Evolutionary conservation across 768 basidiomycete species (phyloP).

Genomic region (Hemileccinum rubropunctum): DNA sequence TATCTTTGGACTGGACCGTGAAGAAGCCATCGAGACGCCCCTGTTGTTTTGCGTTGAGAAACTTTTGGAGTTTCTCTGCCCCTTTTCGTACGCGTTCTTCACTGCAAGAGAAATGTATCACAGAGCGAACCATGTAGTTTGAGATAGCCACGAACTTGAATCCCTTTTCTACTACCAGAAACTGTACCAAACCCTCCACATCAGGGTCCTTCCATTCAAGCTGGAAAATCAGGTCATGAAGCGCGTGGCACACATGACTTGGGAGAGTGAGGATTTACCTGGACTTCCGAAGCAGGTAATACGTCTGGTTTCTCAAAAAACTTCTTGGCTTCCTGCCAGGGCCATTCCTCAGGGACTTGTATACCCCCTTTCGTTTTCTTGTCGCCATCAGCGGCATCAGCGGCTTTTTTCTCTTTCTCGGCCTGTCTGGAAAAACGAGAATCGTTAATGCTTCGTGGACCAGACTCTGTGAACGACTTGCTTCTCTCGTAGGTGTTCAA

Average conservation of each 20-base stretch:
- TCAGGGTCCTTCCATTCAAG: constrained; percentile 95
- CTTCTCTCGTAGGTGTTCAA: constrained; percentile 80
- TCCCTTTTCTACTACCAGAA: constrained; percentile 91
- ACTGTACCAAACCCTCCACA: constrained; percentile 89
- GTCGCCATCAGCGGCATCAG: constrained; percentile 37
- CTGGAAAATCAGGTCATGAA: constrained; percentile 37
- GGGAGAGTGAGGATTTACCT: constrained; percentile 47
- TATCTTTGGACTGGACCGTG: constrained; percentile 54
- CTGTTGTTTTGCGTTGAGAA: constrained; percentile 88
- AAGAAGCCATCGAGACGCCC: constrained; percentile 97
- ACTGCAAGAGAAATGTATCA: constrained; percentile 38
- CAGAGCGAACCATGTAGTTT: neutral
- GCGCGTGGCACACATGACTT: neutral
- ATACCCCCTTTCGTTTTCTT: constrained; percentile 68
- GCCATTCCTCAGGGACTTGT: constrained; percentile 90
- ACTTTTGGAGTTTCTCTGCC: constrained; percentile 88
- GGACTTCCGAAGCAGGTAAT: constrained; percentile 76
- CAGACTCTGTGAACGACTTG: constrained; percentile 28
- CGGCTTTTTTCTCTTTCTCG: constrained; percentile 44
- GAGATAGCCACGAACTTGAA: constrained; percentile 66
- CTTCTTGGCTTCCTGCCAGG: constrained; percentile 92
- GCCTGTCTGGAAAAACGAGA: constrained; percentile 23
- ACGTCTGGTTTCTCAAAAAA: constrained; percentile 92
- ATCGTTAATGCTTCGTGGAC: neutral
- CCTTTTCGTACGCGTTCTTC: constrained; percentile 97